These are phyloP conservation scores for Claviceps fusiformis DNA, from an alignment of 2,329 filamentous ascomycete genomes.

Conservation along the genomic window DNA sequence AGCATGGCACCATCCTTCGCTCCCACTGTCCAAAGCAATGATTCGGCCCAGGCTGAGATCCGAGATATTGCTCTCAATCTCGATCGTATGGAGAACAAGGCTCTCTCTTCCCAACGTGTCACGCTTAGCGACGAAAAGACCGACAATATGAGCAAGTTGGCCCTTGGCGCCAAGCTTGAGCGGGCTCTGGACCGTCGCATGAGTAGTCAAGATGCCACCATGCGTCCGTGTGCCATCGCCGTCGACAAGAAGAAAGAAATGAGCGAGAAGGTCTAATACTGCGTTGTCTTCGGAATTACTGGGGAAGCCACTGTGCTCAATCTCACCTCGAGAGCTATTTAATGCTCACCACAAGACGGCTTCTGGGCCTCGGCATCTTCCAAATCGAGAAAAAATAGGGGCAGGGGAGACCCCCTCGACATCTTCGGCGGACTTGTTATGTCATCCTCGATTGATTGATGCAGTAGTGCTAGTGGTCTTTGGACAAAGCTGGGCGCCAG, in stretches of 20 bases:
- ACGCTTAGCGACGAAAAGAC: constrained; percentile 66
- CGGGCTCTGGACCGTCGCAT: constrained; percentile 75
- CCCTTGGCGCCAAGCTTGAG: constrained; percentile 80
- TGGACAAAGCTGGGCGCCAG: background rate
- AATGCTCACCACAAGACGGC: background rate
- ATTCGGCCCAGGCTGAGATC: constrained; percentile 44
- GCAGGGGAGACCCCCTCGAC: background rate
- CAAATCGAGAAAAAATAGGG: background rate
- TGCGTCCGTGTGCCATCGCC: constrained; percentile 39
- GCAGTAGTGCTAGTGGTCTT: background rate
- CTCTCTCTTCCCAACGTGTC: constrained; percentile 61
- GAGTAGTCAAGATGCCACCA: constrained; percentile 78
- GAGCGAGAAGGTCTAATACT: constrained; percentile 19
- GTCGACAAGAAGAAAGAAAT: constrained; percentile 24
- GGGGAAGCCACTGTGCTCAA: background rate
- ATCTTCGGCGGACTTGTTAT: background rate
- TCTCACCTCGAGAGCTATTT: background rate
- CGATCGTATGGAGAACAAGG: constrained; percentile 81
- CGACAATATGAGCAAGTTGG: constrained; percentile 71
- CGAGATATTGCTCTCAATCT: constrained; percentile 64
- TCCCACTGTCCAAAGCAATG: constrained; percentile 36
- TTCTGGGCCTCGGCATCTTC: background rate
- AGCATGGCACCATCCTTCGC: constrained; percentile 49
- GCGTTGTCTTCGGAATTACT: background rate
- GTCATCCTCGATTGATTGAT: background rate